Base-by-base conservation (phyloP, 202 grass and related monocot species). In the Zizania palustris region DNA sequence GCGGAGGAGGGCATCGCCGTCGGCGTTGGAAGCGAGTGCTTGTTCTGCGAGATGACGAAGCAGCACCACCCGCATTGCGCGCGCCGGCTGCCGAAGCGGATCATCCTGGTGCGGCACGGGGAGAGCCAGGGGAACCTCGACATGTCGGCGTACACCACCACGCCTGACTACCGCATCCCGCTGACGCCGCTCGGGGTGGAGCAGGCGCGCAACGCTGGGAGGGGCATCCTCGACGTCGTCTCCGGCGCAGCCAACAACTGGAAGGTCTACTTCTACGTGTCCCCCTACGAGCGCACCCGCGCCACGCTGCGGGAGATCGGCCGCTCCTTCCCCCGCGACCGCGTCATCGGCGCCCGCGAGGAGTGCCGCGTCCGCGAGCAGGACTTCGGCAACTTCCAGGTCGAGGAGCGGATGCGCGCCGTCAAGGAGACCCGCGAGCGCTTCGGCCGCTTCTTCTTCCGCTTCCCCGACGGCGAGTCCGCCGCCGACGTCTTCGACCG, bases 321-420 rank as follows among this genome's bases (percentile, higher is more conserved):
- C 35, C 75, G 83, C 63, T 85, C 96, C 11, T 99, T 99, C 83
- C 79, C 91, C 1, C 80, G 81, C n/a, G 35, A 83, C 51, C 83
- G 87, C 83, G 79, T 99, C 85, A 78, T 99, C 80, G 96, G 96
- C n/a, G 96, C 69, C 45, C 85, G 96, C 69, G 96, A 99, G 85
- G 96, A 99, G 74, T 99, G 89, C 87, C 90, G 96, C 73, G 78
- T 99, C 75, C 73, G 96, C 40, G 96, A 99, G 87, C 96, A 99
- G 87, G 96, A 99, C 61, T 99, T 99, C 35, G 96, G 96, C 13
- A 99, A 98, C 63, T 98, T 98, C 83, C 95, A 98, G 87, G 91
- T 98, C 40, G 89, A 87, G 73, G 91, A 98, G 49, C 77, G 95
- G 69, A 98, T 98, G 95, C 88, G 83, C 42, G 83, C 69, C 69